Evolutionary conservation across 352 stramenopile species (phyloP).

Genomic region (Peronospora destructor): DNA sequence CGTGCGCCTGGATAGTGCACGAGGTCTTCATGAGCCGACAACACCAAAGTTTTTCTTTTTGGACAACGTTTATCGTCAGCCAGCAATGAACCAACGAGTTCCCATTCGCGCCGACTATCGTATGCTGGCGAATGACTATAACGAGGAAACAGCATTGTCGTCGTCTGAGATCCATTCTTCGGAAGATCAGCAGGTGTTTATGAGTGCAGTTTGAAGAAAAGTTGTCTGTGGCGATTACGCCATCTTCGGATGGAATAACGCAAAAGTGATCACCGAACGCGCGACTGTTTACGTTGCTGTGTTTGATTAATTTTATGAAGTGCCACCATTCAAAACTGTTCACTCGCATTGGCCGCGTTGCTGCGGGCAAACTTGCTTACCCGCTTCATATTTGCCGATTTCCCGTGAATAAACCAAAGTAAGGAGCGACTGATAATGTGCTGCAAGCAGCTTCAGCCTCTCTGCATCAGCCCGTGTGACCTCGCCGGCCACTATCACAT

Average conservation of each 20-base stretch:
- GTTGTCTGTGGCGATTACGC: no score
- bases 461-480: no score
- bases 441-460: no score
- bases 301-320: no score
- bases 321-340: no score
- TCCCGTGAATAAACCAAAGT: no score
- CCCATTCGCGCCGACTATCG: conserved; percentile 54
- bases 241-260: not conserved
- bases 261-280: not conserved
- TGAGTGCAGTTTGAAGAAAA: not conserved
- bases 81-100: conserved; percentile 50
- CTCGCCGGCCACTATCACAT: no score
- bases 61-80: conserved; percentile 63
- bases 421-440: no score
- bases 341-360: no score
- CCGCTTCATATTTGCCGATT: no score
- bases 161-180: conserved; percentile 31
- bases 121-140: conserved; percentile 40
- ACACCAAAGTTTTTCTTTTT: conserved; percentile 47
- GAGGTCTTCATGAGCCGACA: conserved; percentile 25
- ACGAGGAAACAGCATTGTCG: conserved; percentile 26
- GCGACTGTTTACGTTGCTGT: no score
- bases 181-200: conserved; percentile 51
- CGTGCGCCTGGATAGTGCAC: conserved; percentile 42
- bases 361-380: no score